Conservation (phyloP, 257 asterid genomes). For the Osmanthus fragrans region DNA sequence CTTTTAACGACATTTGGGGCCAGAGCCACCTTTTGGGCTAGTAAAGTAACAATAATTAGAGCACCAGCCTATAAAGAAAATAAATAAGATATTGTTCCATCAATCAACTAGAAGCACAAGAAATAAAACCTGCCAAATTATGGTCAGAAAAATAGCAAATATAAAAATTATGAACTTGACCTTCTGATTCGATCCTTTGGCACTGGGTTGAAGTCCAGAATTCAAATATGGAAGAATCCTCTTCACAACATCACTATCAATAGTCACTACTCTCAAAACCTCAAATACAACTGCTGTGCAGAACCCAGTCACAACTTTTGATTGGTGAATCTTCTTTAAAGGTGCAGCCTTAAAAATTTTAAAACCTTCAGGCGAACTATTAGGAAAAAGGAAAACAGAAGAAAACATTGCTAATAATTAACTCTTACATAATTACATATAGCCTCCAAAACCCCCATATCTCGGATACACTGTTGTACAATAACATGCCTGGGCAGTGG, state of each 20-base stretch:
- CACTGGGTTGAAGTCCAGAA: slow-evolving; percentile 60
- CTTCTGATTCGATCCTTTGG: slow-evolving; percentile 67
- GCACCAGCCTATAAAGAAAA: slow-evolving; percentile 70
- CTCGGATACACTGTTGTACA: slow-evolving; percentile 77
- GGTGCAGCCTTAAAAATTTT: slow-evolving; percentile 57
- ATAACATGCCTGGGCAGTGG: slow-evolving; percentile 76
- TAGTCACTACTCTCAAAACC: slow-evolving; percentile 59
- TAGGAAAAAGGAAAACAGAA: not conserved
- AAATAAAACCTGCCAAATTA: not conserved
- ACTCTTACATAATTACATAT: slow-evolving; percentile 72
- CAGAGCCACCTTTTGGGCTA: slow-evolving; percentile 70
- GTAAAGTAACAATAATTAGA: slow-evolving; percentile 77
- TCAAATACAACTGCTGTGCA: slow-evolving; percentile 83
- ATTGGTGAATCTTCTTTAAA: slow-evolving; percentile 59
- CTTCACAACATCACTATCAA: slow-evolving; percentile 60
- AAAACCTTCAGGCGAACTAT: slow-evolving; percentile 23
- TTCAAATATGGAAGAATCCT: slow-evolving; percentile 69
- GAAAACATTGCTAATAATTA: slow-evolving; percentile 11
- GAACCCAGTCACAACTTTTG: slow-evolving; percentile 61
- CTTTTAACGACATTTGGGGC: slow-evolving; percentile 58
- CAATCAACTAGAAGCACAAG: slow-evolving; percentile 12
- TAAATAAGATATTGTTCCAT: slow-evolving; percentile 15
- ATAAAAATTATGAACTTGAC: slow-evolving; percentile 30
- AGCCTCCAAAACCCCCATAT: slow-evolving; percentile 74
- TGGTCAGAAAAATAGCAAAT: not conserved